Percentiles rank a stretch among this genome's conserved stretches.
phyloP scores from a whole-genome alignment of 441 rosid genomes.

The Populus trichocarpa region DNA sequence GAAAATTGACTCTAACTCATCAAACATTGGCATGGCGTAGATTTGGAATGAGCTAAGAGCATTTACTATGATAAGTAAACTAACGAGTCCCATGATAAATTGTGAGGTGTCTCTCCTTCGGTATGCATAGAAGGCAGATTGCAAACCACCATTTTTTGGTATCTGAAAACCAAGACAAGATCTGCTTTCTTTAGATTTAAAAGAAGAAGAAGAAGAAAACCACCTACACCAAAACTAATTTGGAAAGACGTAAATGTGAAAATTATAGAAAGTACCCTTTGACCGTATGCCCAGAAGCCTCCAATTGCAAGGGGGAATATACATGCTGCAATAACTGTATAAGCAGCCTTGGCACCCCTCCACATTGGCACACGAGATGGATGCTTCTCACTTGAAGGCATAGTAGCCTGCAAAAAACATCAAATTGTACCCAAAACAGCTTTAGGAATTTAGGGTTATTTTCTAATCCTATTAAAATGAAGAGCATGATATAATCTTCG shows the following conservation, averaged over 20 bases:
- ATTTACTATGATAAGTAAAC: slow-evolving; percentile 59
- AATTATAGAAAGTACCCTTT: slow-evolving; percentile 33
- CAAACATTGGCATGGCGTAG: slow-evolving; percentile 76
- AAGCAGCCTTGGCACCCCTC: slow-evolving; percentile 72
- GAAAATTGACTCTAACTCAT: slow-evolving; percentile 57
- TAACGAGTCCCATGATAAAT: slow-evolving; percentile 47
- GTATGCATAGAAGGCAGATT: slow-evolving; percentile 40
- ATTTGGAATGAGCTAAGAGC: slow-evolving; percentile 75
- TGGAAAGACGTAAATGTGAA: not conserved
- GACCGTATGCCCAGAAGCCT: slow-evolving; percentile 92
- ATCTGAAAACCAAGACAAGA: slow-evolving; percentile 31
- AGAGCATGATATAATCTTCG: not conserved
- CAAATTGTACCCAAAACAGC: not conserved
- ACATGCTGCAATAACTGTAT: slow-evolving; percentile 47
- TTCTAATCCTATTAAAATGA: not conserved
- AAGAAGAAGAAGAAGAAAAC: too few relatives aligned
- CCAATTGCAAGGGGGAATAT: slow-evolving; percentile 70
- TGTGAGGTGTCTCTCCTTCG: slow-evolving; percentile 45
- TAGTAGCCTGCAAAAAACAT: slow-evolving; percentile 55
- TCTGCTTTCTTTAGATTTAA: not conserved
- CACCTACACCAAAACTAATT: not conserved
- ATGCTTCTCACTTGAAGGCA: slow-evolving; percentile 84
- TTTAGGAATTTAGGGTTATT: not conserved
- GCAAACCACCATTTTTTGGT: slow-evolving; percentile 63
- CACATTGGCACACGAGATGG: slow-evolving; percentile 89